Evolutionary conservation across 2,329 filamentous ascomycete genomes (phyloP), one percentile per base, ranked within the genome.

Genomic region (Talaromyces sp.): DNA sequence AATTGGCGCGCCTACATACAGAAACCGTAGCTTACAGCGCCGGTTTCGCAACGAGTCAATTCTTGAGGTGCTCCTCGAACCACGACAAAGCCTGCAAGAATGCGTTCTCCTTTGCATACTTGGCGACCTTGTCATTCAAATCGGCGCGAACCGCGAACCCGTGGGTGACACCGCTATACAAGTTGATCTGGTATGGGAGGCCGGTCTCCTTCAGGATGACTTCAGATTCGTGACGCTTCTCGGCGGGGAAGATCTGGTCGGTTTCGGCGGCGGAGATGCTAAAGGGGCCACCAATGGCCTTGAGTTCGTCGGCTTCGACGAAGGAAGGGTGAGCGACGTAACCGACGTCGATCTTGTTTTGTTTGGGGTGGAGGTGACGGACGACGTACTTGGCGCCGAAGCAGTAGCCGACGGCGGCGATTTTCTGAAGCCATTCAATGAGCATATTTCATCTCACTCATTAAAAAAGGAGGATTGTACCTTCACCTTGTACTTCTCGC

Each of bases 281-380:
- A 2, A 91, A 76, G 0, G 89, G 89, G 0, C 85, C 86, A 8
- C 80, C 82, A 71, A 91, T 88, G 47, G 82, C 84, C 14, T 79
- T 78, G 61, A 91, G 81, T 77, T 91, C 89, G 0, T 85, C 84
- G 64, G 84, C 80, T 0, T 85, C 81, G 13, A 93, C 87, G 67
- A 92, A 92, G 56, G 86, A 89, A 0, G 90, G 90, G 76, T 93
- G 91, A 1, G 90, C 90, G 14, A 87, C 76, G 75, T 84, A 93
- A 43, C 89, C 90, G 54, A 84, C 89, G 64, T 90, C 82, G 66
- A 92, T 84, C 41, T 77, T 74, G 65, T 86, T 85, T 63, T 81
- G 73, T 39, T 79, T 83, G 64, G 84, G 83, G 77, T 81, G 69
- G 68, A 87, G 85, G 79, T 88, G 87, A 35, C 91, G 85, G 50